Percentiles rank a stretch among this genome's conserved stretches.
Evolutionary conservation across 2,329 filamentous ascomycete species (phyloP).

Genomic region (Fusarium sp.): DNA sequence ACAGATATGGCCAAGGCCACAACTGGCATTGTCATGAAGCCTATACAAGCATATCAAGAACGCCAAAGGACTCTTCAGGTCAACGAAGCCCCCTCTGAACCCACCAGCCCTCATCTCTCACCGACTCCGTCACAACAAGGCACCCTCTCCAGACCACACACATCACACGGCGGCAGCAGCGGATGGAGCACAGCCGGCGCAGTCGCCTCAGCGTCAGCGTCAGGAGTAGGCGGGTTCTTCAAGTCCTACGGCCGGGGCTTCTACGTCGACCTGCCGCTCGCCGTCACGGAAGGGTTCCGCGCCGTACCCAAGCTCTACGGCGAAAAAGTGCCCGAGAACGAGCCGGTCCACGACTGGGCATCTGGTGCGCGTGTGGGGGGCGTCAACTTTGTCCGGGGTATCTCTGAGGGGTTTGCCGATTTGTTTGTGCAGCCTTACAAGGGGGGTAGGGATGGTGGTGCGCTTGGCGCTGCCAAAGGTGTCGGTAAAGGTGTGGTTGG

Average conservation of each 20-base stretch:
- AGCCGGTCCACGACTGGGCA: constrained; percentile 18
- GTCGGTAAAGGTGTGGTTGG: constrained; percentile 25
- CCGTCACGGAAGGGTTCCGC: constrained; percentile 32
- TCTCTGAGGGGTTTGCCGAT: constrained; percentile 16
- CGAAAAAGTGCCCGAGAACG: constrained; percentile 22
- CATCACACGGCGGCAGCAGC: neutral
- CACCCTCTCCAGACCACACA: neutral
- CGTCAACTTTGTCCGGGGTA: constrained; percentile 21
- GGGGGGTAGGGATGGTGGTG: constrained; percentile 19
- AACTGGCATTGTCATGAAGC: constrained; percentile 20
- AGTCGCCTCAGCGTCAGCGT: constrained; percentile 19
- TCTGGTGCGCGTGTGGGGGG: constrained; percentile 17
- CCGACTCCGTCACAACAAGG: neutral
- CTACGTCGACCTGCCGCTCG: constrained; percentile 24
- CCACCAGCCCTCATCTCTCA: neutral
- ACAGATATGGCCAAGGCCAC: constrained; percentile 18
- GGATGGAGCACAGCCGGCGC: constrained; percentile 10
- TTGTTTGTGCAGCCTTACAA: constrained; percentile 22
- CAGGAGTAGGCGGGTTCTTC: constrained; percentile 22
- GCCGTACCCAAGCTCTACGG: constrained; percentile 28
- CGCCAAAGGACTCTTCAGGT: neutral
- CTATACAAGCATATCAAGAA: constrained; percentile 23
- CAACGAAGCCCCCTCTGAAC: neutral
- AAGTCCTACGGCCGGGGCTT: constrained; percentile 25
- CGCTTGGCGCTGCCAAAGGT: constrained; percentile 9